Base-by-base conservation (phyloP, 345 rosid species). In the Gossypium rotundifolium region DNA sequence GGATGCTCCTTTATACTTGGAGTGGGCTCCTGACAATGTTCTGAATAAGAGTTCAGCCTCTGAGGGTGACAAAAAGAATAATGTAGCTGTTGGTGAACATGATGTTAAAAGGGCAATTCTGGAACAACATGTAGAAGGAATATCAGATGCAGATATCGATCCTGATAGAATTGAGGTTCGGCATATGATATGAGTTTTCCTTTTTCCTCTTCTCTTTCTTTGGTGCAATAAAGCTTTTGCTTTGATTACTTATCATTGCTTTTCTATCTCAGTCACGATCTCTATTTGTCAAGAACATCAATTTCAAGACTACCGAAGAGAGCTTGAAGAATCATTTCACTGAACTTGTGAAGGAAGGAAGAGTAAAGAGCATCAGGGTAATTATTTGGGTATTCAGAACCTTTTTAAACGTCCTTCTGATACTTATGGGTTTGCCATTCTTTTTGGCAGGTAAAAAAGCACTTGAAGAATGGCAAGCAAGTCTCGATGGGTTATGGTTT, bases 401-500 rank as follows among this genome's bases (percentile, higher is more conserved):
- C 29, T 66, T 72, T 18, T 29, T 17, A 14, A 11, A 63, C 68
- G 40, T 76, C n/a, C 55, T 73, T 70, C 29, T 78, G 60, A 72
- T 58, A 38, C 65, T 60, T 58, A 44, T 76, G 54, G 16, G 74
- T 71, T 38, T 70, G n/a, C 53, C 70, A 33, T 52, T 38, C 66
- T 46, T 22, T 25, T 78, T 12, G 75, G 76, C 92, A 95, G 99
- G 81, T 93, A 79, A 93, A 86, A 83, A 90, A 83, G 80, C 99
- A 93, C 81, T 23, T 81, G 79, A 95, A 90, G 81, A 87, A 88
- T 70, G 98, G 94, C 68, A 93, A 93, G 86, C 81, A 80, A 78
- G 83, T 93, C 18, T 95, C 99, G 12, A 85, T 83, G 83, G 99
- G 99, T 58, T 93, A 88, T 84, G 99, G 99, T 79, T 93, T 95